These are phyloP conservation scores for Phyllostachys edulis DNA, from an alignment of 176 grass and related monocot genomes.

Conservation along the genomic window DNA sequence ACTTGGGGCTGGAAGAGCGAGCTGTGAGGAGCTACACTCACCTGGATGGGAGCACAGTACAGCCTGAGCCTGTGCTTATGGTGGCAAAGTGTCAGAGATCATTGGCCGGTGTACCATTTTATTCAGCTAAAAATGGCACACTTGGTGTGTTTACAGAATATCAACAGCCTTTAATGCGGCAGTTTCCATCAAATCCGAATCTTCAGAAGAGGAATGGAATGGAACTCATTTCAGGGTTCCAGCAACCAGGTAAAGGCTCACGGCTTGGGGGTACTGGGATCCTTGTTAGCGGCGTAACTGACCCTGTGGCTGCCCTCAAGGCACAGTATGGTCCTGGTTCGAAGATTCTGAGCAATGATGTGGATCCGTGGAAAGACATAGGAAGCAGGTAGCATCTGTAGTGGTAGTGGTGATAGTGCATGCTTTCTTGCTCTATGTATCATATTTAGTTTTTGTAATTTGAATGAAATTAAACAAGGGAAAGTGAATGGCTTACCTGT, in stretches of 20 bases:
- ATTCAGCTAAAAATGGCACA: conserved; percentile 54
- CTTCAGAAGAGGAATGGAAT: conserved; percentile 58
- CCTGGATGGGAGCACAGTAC: conserved; percentile 49
- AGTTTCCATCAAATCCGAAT: conserved; percentile 44
- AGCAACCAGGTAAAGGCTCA: conserved; percentile 45
- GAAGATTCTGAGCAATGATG: conserved; percentile 44
- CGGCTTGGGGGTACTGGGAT: conserved; percentile 44
- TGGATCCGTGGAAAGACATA: conserved; percentile 69
- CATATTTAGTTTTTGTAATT: conserved; percentile 89
- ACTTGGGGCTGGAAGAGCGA: conserved; percentile 47
- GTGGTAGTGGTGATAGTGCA: conserved; percentile 40
- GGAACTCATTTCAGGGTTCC: conserved; percentile 55
- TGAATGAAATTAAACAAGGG: conserved; percentile 57
- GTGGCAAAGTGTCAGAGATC: conserved; percentile 54
- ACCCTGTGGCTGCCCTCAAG: conserved; percentile 61
- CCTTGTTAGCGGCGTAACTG: conserved; percentile 46
- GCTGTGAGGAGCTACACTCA: conserved; percentile 40
- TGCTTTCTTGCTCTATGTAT: conserved; percentile 67
- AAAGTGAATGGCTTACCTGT: conserved; percentile 64
- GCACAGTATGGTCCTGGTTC: conserved; percentile 50
- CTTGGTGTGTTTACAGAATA: conserved; percentile 42
- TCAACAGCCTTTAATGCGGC: conserved; percentile 45
- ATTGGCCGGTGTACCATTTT: conserved; percentile 47
- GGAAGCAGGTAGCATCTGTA: conserved; percentile 57
- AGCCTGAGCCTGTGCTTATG: conserved; percentile 47